Evolutionary conservation across 2,329 filamentous ascomycete genomes (phyloP), one percentile per base, ranked within the genome.

Genomic region (Trichoderma gracile): DNA sequence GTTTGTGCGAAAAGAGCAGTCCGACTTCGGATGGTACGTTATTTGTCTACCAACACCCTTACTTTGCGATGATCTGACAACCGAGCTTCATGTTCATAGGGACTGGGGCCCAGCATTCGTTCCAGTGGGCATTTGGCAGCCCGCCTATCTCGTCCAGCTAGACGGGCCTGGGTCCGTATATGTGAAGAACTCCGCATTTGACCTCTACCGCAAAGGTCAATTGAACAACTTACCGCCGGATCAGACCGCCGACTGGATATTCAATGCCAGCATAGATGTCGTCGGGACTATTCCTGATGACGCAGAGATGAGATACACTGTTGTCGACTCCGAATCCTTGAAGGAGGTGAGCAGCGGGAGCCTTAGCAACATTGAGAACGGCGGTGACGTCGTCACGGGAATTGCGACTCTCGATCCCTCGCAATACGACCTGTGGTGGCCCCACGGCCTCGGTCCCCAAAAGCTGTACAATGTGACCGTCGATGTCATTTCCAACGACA

Each of bases 1-100:
- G 45, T 59, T 59, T 40, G 45, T 59, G 7, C 43, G 56, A 2
- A 59, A 59, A 19, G 56, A 59, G 19, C 56, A 59, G 17, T 59
- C 56, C 30, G 56, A 59, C 15, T 59, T 59, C 27, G 56, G 56
- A 59, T 59, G 56, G 56, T 59, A 17, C 15, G 56, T 59, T 49
- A 12, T 33, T 25, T 21, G 5, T 15, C 3, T 27, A 2, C 15
- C 6, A 1, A 5, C 14, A 25, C 19, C 14, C 3, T 15, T 7
- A n/a, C 14, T 9, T 10, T 38, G 33, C 14, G 12, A 14, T 4
- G 12, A 5, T 14, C 33, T 38, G 12, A 38, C 33, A 38, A 1
- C 30, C 38, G 45, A 49, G 27, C 14, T 38, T 23, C 8, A 14
- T n/a, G 17, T 27, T 12, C 3, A 7, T 6, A 59, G 56, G 56